These are phyloP conservation scores for Pleurotus tuoliensis DNA, from an alignment of 768 basidiomycete species.

Conservation along the genomic window DNA sequence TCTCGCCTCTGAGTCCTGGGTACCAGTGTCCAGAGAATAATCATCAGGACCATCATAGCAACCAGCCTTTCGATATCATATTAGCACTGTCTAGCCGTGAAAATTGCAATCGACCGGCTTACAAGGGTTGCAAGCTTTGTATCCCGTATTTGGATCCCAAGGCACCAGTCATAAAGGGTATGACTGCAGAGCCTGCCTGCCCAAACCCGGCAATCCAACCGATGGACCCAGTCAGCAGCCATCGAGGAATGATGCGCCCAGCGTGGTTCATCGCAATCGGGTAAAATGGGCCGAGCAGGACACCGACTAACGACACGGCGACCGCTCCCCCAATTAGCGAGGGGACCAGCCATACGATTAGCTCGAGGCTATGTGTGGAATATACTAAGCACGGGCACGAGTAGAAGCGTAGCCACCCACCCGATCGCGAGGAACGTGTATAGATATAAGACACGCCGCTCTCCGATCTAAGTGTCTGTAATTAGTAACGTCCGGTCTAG, in stretches of 20 bases:
- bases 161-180: constrained; percentile 49
- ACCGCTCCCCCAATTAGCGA: constrained; percentile 42
- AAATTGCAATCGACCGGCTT: constrained; percentile 15
- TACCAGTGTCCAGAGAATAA: constrained; percentile 37
- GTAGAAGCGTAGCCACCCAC: constrained; percentile 9
- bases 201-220: constrained; percentile 55
- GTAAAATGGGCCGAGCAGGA: constrained; percentile 54
- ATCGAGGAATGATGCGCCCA: constrained; percentile 49
- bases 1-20: constrained; percentile 20
- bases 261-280: constrained; percentile 53
- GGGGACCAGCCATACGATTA: constrained; percentile 29
- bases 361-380: constrained; percentile 33
- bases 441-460: constrained; percentile 31
- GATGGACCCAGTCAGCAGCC: constrained; percentile 42
- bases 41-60: constrained; percentile 40
- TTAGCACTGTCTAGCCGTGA: neutral
- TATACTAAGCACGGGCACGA: neutral
- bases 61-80: constrained; percentile 20
- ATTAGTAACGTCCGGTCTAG: neutral
- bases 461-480: constrained; percentile 28
- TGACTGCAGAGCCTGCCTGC: constrained; percentile 43
- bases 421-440: constrained; percentile 33
- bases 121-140: constrained; percentile 45
- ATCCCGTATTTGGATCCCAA: constrained; percentile 40
- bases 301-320: constrained; percentile 42